These are phyloP conservation scores for Nothomitra cinnamomea DNA, from an alignment of 2,329 filamentous ascomycete species.

Conservation along the genomic window DNA sequence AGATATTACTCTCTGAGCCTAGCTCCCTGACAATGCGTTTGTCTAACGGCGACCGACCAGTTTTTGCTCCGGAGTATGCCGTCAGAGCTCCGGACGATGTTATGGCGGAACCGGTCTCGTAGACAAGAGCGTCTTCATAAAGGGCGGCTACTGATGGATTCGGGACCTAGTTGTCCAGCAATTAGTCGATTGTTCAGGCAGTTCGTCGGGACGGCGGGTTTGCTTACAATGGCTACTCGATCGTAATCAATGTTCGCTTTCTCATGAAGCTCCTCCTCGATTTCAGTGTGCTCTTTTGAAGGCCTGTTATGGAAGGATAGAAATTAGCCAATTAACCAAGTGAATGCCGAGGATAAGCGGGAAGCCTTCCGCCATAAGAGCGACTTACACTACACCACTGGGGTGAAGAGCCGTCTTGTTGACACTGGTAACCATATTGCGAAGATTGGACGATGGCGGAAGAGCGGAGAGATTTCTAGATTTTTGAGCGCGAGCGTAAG, in stretches of 20 bases:
- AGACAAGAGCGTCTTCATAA: slow-evolving; percentile 97
- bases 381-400: slow-evolving; percentile 68
- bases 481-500: slow-evolving; percentile 40
- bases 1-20: slow-evolving; percentile 77
- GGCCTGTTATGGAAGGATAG: slow-evolving; percentile 36
- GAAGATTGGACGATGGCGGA: slow-evolving; percentile 38
- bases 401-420: slow-evolving; percentile 92
- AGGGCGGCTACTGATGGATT: slow-evolving; percentile 91
- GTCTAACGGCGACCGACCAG: slow-evolving; percentile 86
- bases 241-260: slow-evolving; percentile 98
- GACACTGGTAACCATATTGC: slow-evolving; percentile 39
- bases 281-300: slow-evolving; percentile 76
- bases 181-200: neutral
- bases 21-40: slow-evolving; percentile 94
- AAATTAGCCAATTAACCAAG: slow-evolving; percentile 11
- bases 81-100: slow-evolving; percentile 88
- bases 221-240: slow-evolving; percentile 83
- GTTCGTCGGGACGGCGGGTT: neutral
- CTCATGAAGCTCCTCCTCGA: slow-evolving; percentile 95
- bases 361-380: slow-evolving; percentile 9
- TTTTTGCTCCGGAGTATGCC: slow-evolving; percentile 96
- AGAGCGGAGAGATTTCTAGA: slow-evolving; percentile 39
- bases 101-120: slow-evolving; percentile 95
- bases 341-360: slow-evolving; percentile 10
- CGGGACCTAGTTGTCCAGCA: slow-evolving; percentile 37